These are phyloP conservation scores for Ascochyta lentis DNA, from an alignment of 2,329 filamentous ascomycete genomes.

Conservation along the genomic window DNA sequence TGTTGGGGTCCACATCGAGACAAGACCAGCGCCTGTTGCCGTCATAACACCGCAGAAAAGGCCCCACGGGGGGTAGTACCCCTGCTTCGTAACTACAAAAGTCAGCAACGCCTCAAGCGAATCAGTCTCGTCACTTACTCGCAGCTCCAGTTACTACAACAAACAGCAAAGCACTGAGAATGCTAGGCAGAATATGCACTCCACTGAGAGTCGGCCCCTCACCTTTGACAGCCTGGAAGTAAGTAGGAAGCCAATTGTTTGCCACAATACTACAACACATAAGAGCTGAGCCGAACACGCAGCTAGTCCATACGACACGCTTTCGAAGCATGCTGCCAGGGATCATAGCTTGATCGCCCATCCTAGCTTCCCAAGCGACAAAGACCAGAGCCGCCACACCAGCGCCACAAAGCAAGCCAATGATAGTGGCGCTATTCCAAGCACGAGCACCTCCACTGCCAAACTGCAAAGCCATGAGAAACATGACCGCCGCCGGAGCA, in stretches of 20 bases:
- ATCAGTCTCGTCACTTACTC: slow-evolving; percentile 13
- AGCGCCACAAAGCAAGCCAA: slow-evolving; percentile 46
- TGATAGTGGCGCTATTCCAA: slow-evolving; percentile 45
- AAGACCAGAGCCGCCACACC: slow-evolving; percentile 41
- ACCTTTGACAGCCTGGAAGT: slow-evolving; percentile 51
- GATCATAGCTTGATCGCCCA: slow-evolving; percentile 49
- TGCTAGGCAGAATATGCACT: slow-evolving; percentile 49
- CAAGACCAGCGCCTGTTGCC: slow-evolving; percentile 50
- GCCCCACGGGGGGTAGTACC: slow-evolving; percentile 41
- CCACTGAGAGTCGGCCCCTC: slow-evolving; percentile 49
- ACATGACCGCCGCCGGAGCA: slow-evolving; percentile 42
- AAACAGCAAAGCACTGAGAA: slow-evolving; percentile 33
- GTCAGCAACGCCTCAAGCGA: slow-evolving; percentile 1
- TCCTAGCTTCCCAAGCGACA: slow-evolving; percentile 44
- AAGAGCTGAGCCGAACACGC: slow-evolving; percentile 14
- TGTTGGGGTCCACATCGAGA: slow-evolving; percentile 48
- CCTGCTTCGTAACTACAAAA: slow-evolving; percentile 22
- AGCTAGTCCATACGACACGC: slow-evolving; percentile 41
- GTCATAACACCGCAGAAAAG: slow-evolving; percentile 39
- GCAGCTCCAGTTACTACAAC: slow-evolving; percentile 26
- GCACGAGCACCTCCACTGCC: slow-evolving; percentile 43
- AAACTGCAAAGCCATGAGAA: slow-evolving; percentile 50
- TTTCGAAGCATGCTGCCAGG: slow-evolving; percentile 44
- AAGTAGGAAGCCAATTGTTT: slow-evolving; percentile 42
- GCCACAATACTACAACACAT: slow-evolving; percentile 21